phyloP scores from a whole-genome alignment of 352 stramenopile species.

The Phytophthora citricola region DNA sequence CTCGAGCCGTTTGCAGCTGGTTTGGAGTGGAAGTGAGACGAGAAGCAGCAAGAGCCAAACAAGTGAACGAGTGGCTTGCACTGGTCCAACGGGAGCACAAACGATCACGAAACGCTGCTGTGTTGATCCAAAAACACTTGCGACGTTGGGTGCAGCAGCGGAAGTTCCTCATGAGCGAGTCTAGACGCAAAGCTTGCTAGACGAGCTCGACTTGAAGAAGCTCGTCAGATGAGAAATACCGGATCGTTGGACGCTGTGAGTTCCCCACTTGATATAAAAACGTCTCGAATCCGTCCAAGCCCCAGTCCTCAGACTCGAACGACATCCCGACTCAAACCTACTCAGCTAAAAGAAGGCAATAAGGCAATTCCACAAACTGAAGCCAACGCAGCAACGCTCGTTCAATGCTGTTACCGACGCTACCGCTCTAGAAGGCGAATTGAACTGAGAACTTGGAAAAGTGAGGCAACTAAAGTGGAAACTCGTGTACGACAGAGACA shows the following conservation, averaged over 20 bases:
- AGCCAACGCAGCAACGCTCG: constrained; percentile 4
- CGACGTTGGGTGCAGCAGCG: constrained; percentile 55
- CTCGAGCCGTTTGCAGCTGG: constrained; percentile 24
- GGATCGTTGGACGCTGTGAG: no score
- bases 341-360: constrained; percentile 13
- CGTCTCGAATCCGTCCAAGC: background rate
- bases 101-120: constrained; percentile 19
- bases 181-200: constrained; percentile 35
- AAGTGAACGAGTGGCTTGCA: constrained; percentile 36
- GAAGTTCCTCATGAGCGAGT: constrained; percentile 41
- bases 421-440: constrained; percentile 25
- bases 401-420: constrained; percentile 43
- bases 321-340: constrained; percentile 15
- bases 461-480: constrained; percentile 43
- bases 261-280: no score
- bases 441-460: constrained; percentile 28
- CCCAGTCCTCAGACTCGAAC: constrained; percentile 15
- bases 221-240: constrained; percentile 2
- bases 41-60: constrained; percentile 17
- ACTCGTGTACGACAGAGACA: constrained; percentile 27
- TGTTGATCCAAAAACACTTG: constrained; percentile 59
- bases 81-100: constrained; percentile 35
- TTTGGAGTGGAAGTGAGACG: constrained; percentile 21
- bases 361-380: constrained; percentile 10
- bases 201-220: constrained; percentile 40